Evolutionary conservation across 129 eudicot genomes (phyloP).

Genomic region (Ambrosia artemisiifolia): DNA sequence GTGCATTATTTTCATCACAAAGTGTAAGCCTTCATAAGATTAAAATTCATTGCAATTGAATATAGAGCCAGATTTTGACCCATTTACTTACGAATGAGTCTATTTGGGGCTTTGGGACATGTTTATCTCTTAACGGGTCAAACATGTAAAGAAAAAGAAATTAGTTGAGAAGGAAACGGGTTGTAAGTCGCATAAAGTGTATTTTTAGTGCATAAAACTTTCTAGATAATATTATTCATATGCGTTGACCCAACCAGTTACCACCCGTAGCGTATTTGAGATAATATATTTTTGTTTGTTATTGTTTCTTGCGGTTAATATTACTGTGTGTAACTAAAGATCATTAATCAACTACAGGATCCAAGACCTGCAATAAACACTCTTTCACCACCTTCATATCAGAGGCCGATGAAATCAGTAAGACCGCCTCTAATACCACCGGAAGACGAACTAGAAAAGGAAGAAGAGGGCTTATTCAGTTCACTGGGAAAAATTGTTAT

Average conservation of each 20-base stretch:
- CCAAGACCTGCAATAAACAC: slow-evolving; percentile 31
- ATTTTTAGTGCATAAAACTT: background rate
- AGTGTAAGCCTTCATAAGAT: slow-evolving; percentile 38
- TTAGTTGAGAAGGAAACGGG: background rate
- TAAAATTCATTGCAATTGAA: background rate
- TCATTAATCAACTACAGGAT: slow-evolving; percentile 34
- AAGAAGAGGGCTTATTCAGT: slow-evolving; percentile 65
- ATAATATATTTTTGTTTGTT: too few relatives aligned
- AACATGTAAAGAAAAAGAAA: background rate
- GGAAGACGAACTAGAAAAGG: slow-evolving; percentile 56
- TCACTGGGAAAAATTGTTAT: slow-evolving; percentile 56
- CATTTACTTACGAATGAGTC: background rate
- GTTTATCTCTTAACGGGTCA: background rate
- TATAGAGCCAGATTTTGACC: background rate
- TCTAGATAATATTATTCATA: background rate
- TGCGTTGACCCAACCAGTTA: background rate
- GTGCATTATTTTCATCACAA: slow-evolving; percentile 52
- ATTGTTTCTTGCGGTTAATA: background rate
- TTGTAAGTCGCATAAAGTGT: background rate
- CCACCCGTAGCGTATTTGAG: background rate
- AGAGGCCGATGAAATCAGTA: slow-evolving; percentile 44
- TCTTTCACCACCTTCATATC: slow-evolving; percentile 53
- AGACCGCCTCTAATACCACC: slow-evolving; percentile 68
- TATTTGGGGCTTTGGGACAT: too few relatives aligned
- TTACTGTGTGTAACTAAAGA: background rate